Conservation (phyloP, 2,329 filamentous ascomycete species). For the Boeremia lycopersici region DNA sequence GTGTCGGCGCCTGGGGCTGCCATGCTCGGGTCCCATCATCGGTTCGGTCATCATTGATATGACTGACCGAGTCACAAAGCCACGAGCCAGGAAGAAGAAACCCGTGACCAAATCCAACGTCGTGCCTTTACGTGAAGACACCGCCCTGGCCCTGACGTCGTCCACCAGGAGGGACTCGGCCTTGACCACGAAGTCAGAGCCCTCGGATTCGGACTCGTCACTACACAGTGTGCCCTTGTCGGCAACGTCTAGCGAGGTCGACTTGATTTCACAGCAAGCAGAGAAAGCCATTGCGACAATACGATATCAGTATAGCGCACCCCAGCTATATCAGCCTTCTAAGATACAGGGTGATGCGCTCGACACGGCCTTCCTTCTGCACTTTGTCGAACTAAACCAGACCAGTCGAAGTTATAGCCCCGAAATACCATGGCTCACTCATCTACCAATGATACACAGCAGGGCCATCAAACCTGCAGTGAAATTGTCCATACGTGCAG, state of each 20-base stretch:
- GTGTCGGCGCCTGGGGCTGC: conserved; percentile 36
- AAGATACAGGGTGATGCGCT: conserved; percentile 28
- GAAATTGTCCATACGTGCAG: conserved; percentile 38
- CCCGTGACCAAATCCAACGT: conserved; percentile 6
- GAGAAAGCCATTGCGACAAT: conserved; percentile 32
- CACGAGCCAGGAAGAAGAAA: conserved; percentile 33
- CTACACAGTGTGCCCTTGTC: conserved; percentile 1
- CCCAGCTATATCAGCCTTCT: conserved; percentile 34
- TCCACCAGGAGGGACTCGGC: conserved; percentile 6
- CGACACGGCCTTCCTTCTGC: conserved; percentile 38
- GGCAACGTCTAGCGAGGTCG: not conserved
- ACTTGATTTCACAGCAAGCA: conserved; percentile 12
- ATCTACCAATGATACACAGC: conserved; percentile 27
- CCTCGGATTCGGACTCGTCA: conserved; percentile 5
- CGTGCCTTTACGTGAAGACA: conserved; percentile 2
- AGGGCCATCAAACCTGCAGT: conserved; percentile 32
- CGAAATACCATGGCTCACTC: conserved; percentile 36
- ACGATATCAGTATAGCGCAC: conserved; percentile 32
- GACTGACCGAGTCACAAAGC: conserved; percentile 39
- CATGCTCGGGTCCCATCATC: conserved; percentile 39
- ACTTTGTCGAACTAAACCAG: conserved; percentile 39
- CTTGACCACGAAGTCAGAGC: not conserved
- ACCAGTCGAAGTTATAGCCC: conserved; percentile 22
- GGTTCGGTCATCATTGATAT: conserved; percentile 46
- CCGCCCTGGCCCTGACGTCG: not conserved